Evolutionary conservation across 331 rosid genomes (phyloP), one percentile per base, ranked within the genome.

Genomic region (Acacia pycnantha): DNA sequence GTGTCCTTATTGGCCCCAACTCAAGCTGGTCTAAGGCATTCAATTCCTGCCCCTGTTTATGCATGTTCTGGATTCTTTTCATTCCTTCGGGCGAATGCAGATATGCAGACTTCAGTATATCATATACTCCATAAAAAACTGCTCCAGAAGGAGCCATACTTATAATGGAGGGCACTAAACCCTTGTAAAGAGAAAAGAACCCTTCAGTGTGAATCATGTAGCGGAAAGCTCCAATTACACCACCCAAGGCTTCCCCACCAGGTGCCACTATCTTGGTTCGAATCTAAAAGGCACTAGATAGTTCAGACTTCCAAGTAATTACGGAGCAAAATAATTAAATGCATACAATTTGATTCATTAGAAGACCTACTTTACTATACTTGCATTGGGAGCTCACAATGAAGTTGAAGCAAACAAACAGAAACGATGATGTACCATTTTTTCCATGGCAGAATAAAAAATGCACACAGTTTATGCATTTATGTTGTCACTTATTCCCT

Each of bases 131-230:
- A 85, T 95, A 95, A 83, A 93, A 95, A 68, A 95, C 99, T 61
- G 99, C 99, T 73, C 98, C 96, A 24, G 99, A 86, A 31, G 99
- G 99, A 73, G 98, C 98, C 99, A 95, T 93, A 73, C 99, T 93
- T 70, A 94, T 67, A 81, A 95, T 89, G 33, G 99, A 95, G 82
- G 99, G 99, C 12, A 87, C 89, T 81, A 95, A 84, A 56, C 99
- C 99, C 94, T 93, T 95, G 88, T 95, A 95, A 79, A 95, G 97
- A 79, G 98, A 88, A 86, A 95, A 90, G 81, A 93, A 86, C 78
- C 99, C 99, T 90, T 95, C 99, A 8, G 97, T 92, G 76, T 37
- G 97, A 86, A 93, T 87, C 98, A 93, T 88, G 87, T 95, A 79
- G 77, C 71, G 86, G 82, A 93, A 95, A 85, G 97, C 96, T 84